Evolutionary conservation across 2,329 filamentous ascomycete species (phyloP), one percentile per base, ranked within the genome.

Genomic region (Colletotrichum truncatum): DNA sequence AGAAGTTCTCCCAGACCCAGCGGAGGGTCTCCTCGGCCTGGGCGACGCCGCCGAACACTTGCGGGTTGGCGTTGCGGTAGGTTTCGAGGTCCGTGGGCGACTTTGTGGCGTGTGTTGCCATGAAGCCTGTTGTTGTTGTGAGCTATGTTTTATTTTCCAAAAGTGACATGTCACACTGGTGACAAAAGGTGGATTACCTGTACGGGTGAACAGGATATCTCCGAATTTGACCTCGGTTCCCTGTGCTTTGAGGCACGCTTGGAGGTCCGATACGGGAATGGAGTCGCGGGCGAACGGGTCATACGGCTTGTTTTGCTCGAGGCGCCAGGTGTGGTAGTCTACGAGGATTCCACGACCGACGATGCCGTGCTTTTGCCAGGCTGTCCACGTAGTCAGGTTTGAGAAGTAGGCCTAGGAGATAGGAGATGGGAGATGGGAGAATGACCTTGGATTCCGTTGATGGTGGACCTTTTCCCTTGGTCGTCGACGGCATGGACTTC

Each of bases 1-100:
- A 76, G 68, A 89, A 87, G 12, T 83, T 79, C 57, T 88, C 82
- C 85, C 86, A 89, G 16, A 89, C 75, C 86, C 87, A 89, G 36
- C 80, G 78, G 12, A 87, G 77, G 6, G 81, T 82, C 5, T 78
- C 79, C 14, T 82, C 76, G 3, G 80, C 81, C 1, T 82, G 82
- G 52, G 85, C 79, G 2, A 87, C 76, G 1, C 85, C 86, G 58
- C 61, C 41, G 43, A 68, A 68, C 36, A 49, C 49, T n/a, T 68
- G 67, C 12, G 65, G 65, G 8, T 14, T 5, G 38, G 41, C 32
- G 23, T 26, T 14, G 34, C 57, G 65, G 30, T 56, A 56, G 48
- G 26, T 21, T n/a, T 59, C 41, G 16, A 69, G 52, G 26, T 65
- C 60, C 4, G 11, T 11, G n/a, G 55, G 26, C n/a, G 65, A 30